Base-by-base conservation (phyloP, 441 rosid species). In the Syzygium syzygioides region DNA sequence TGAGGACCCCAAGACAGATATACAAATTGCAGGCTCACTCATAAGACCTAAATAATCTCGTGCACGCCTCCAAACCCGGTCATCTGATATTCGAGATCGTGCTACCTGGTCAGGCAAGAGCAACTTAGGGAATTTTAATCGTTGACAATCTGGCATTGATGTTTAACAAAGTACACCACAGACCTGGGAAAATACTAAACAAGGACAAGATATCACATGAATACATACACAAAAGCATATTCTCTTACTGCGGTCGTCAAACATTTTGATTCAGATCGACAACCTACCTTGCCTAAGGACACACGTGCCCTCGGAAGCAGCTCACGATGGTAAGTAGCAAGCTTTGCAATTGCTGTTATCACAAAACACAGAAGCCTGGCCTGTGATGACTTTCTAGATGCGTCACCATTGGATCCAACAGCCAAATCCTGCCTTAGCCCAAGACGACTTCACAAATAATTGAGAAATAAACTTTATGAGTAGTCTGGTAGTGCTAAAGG, bases 301-400 rank as follows among this genome's bases (percentile, higher is more conserved):
- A 97, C 99, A 79, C 97, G 97, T 28, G 99, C 99, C 92, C 99
- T 95, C 28, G 99, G 98, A 86, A 97, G 93, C 52, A 95, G 90
- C 90, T 97, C 98, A 7, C 92, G 92, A 93, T 96, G 99, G 92
- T 93, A 93, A 32, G 98, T 96, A 32, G 99, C 98, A 53, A 98
- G 99, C 91, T 97, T 97, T 85, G 99, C 95, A 30, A 98, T 96
- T 80, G 99, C 99, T 79, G 99, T 96, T 87, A 96, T 93, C 85
- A 96, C 99, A 91, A 96, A 98, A 92, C 99, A 97, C 57, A 98
- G 93, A 85, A 98, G 98, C 95, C 99, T 96, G 7, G 99, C 94
- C 55, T 96, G 98, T 41, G 97, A 94, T 79, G 95, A 92, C 92
- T 92, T 96, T 87, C 93, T 92, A 87, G 91, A 94, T 80, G 90